Evolutionary conservation across 83 land plant species (phyloP), one percentile per base, ranked within the genome.

Genomic region (Thuja plicata): DNA sequence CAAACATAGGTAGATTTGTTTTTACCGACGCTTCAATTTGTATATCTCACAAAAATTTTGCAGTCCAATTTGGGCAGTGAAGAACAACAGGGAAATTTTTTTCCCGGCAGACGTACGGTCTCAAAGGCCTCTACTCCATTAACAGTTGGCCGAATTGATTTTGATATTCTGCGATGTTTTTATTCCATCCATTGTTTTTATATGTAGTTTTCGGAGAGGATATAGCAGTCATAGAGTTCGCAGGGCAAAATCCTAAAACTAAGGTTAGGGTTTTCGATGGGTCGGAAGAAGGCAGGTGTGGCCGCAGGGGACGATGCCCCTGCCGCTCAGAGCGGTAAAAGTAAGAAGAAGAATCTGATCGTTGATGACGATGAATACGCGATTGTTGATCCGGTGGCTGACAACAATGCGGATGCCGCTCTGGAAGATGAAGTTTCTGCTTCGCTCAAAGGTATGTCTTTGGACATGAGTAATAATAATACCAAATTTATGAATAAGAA

Each of bases 281-380:
- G 93, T 30, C 78, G 91, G 30, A 92, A 92, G 87, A 92, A 92
- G 89, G 87, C 90, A 27, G 85, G 85, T 17, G 88, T 79, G 13
- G 57, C 87, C 5, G 93, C 87, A 41, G 93, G 90, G 16, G 91
- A 90, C 32, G 74, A 80, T 54, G 41, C 83, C 3, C 71, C 85
- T 71, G 87, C 85, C 54, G 88, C 45, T 8, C 87, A 66, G 15
- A 88, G 48, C 34, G 89, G 71, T 12, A 92, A 88, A 80, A 89
- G 89, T n/a, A 93, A 89, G 76, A 93, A 93, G 88, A 91, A 93
- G 87, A 71, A 30, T 21, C 21, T 43, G 13, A 90, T 90, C 5
- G 87, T 93, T 37, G 94, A 93, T 74, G 94, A 91, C 21, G 94
- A 93, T 54, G 94, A 93, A 87, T 93, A 93, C 54, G 90, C 92